Evolutionary conservation across 2,329 filamentous ascomycete genomes (phyloP).

Genomic region (Proliferodiscus dingleyae): DNA sequence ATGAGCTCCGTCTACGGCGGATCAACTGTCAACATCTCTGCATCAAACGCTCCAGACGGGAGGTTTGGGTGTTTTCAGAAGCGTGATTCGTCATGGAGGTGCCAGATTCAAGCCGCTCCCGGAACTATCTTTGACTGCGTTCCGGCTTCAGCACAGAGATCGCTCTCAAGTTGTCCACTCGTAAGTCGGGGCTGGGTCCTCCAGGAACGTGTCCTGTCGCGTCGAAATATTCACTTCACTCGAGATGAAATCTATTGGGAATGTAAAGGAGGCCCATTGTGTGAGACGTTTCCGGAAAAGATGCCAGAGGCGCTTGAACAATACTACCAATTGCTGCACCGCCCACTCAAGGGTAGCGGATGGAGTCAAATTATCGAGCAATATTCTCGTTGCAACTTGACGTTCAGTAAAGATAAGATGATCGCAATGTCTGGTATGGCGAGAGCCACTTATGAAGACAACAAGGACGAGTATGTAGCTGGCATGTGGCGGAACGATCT

Average conservation of each 20-base stretch:
- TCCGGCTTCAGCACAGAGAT: neutral
- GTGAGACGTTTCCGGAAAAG: constrained; percentile 10
- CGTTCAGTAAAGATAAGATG: constrained; percentile 25
- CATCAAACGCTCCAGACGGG: constrained; percentile 11
- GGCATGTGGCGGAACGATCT: constrained; percentile 14
- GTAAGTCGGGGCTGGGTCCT: constrained; percentile 20
- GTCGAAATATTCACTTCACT: constrained; percentile 19
- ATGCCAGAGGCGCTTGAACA: neutral
- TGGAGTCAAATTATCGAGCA: constrained; percentile 14
- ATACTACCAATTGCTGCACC: too few relatives aligned
- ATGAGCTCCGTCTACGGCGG: constrained; percentile 15
- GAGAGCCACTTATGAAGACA: constrained; percentile 1
- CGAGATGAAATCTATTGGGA: constrained; percentile 21
- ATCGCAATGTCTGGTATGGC: constrained; percentile 28
- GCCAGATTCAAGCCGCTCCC: neutral
- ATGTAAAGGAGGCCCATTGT: constrained; percentile 9
- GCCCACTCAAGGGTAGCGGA: too few relatives aligned
- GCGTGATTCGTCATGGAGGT: neutral
- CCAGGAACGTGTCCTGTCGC: constrained; percentile 23
- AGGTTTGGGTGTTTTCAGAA: constrained; percentile 8
- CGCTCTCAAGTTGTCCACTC: constrained; percentile 5
- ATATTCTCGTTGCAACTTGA: constrained; percentile 23
- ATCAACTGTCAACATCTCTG: constrained; percentile 19
- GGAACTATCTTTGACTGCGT: neutral
- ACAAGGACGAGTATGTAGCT: constrained; percentile 15